Conservation (phyloP, 2,329 filamentous ascomycete genomes). For the Oidium heveae region DNA sequence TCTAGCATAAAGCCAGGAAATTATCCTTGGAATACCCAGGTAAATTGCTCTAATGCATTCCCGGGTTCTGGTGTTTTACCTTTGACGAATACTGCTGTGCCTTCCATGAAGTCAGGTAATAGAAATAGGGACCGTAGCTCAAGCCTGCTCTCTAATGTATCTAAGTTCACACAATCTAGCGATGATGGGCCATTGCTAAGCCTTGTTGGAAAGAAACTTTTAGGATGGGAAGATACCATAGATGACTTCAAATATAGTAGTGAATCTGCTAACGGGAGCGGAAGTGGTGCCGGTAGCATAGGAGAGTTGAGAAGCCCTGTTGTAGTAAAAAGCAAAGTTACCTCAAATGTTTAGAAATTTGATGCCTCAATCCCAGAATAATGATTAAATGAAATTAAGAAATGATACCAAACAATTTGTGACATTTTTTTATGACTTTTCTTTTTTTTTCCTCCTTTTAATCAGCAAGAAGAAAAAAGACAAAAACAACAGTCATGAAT, state of each 20-base stretch:
- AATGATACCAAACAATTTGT: too few species aligned
- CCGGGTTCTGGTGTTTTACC: neutral
- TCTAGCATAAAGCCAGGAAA: constrained; percentile 3
- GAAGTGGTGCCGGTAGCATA: constrained; percentile 20
- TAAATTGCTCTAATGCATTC: constrained; percentile 2
- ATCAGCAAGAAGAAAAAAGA: too few species aligned
- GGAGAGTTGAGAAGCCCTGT: constrained; percentile 26
- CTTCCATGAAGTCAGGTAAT: constrained; percentile 3
- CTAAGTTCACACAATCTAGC: constrained; percentile 39
- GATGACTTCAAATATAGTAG: constrained; percentile 6
- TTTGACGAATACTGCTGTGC: constrained; percentile 2
- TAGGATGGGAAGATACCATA: constrained; percentile 6
- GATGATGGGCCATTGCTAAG: constrained; percentile 18
- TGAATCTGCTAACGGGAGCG: constrained; percentile 10
- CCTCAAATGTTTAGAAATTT: neutral
- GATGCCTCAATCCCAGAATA: neutral
- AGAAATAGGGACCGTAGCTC: constrained; percentile 29
- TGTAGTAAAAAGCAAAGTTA: constrained; percentile 4
- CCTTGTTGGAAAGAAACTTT: constrained; percentile 2
- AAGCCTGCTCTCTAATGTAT: constrained; percentile 41
- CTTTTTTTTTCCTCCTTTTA: too few species aligned
- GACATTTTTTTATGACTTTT: too few species aligned
- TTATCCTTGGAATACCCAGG: constrained; percentile 9
- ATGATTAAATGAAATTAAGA: too few species aligned
- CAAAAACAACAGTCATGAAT: too few species aligned